These are phyloP conservation scores for Fusarium tuaranense DNA, from an alignment of 2,329 filamentous ascomycete species.

Conservation along the genomic window DNA sequence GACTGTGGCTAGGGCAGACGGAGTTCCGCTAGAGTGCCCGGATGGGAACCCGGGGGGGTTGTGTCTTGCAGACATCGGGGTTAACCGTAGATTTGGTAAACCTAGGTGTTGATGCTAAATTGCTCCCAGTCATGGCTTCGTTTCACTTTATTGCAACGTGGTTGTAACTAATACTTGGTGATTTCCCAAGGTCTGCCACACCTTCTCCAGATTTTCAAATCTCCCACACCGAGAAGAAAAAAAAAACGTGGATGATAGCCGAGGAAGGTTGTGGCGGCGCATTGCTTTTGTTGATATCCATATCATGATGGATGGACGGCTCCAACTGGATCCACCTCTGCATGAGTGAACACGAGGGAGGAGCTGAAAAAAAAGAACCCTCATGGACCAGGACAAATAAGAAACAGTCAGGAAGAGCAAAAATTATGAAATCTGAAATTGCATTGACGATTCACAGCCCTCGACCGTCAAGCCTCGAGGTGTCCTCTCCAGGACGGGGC, in stretches of 20 bases:
- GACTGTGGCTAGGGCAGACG: constrained; percentile 32
- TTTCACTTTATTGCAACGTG: constrained; percentile 13
- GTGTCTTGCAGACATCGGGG: constrained; percentile 19
- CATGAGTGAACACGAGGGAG: constrained; percentile 2
- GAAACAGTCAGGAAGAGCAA: neutral
- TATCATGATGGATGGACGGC: neutral
- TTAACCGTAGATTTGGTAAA: constrained; percentile 14
- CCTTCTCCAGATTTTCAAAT: constrained; percentile 11
- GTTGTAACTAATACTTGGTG: constrained; percentile 17
- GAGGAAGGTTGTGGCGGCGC: constrained; percentile 20
- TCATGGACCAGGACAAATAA: constrained; percentile 14
- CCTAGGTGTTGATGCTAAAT: constrained; percentile 4
- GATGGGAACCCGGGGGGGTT: constrained; percentile 25
- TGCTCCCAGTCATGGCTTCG: constrained; percentile 2
- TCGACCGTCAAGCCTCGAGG: constrained; percentile 19
- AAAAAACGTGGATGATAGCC: constrained; percentile 13
- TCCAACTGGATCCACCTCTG: constrained; percentile 21
- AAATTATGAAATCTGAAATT: constrained; percentile 27
- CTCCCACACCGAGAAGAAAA: constrained; percentile 1
- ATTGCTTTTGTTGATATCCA: constrained; percentile 22
- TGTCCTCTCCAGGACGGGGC: constrained; percentile 33
- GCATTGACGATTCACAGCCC: constrained; percentile 27
- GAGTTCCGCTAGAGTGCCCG: constrained; percentile 21
- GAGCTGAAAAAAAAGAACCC: constrained; percentile 17
- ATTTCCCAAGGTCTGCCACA: constrained; percentile 32